Percentiles rank a stretch among this genome's conserved stretches.
phyloP scores from a whole-genome alignment of 768 basidiomycete genomes.

The Amanita phalloides region DNA sequence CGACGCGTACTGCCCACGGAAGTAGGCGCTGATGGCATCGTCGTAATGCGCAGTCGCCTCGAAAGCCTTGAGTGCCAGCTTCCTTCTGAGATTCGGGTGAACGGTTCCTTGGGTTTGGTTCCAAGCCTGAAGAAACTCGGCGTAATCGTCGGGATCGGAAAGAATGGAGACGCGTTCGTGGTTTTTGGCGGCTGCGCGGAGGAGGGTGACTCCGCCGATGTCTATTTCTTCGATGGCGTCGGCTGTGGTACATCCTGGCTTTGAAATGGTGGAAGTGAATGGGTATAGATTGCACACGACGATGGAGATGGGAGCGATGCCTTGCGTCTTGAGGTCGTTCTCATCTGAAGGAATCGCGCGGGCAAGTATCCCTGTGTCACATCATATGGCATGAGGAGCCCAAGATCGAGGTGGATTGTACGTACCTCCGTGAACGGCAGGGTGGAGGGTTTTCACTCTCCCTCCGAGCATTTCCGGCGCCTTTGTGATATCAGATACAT shows the following conservation, averaged over 20 bases:
- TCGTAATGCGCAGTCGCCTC: slow-evolving; percentile 95
- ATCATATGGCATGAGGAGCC: slow-evolving; percentile 4
- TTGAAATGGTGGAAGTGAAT: slow-evolving; percentile 83
- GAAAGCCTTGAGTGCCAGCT: slow-evolving; percentile 92
- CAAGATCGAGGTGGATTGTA: neutral
- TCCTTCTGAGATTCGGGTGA: slow-evolving; percentile 57
- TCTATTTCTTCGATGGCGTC: slow-evolving; percentile 97
- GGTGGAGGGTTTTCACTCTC: slow-evolving; percentile 95
- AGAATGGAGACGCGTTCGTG: slow-evolving; percentile 87
- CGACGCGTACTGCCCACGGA: slow-evolving; percentile 90
- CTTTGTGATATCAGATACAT: slow-evolving; percentile 95
- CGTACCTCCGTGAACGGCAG: slow-evolving; percentile 92
- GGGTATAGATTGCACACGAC: slow-evolving; percentile 99
- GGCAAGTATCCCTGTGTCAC: slow-evolving; percentile 77
- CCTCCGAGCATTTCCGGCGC: slow-evolving; percentile 99
- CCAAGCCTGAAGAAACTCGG: slow-evolving; percentile 70
- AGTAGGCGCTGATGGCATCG: slow-evolving; percentile 91
- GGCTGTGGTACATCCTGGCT: slow-evolving; percentile 80
- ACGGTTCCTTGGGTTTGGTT: slow-evolving; percentile 67
- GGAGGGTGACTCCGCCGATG: slow-evolving; percentile 95
- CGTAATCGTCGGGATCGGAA: slow-evolving; percentile 84
- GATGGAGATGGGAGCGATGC: slow-evolving; percentile 88
- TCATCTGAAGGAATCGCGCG: slow-evolving; percentile 87
- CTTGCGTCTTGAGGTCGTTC: slow-evolving; percentile 70
- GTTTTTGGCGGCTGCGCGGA: slow-evolving; percentile 97